Base-by-base conservation (phyloP, 75 land plant species). In the Adiantum capillusveneris region DNA sequence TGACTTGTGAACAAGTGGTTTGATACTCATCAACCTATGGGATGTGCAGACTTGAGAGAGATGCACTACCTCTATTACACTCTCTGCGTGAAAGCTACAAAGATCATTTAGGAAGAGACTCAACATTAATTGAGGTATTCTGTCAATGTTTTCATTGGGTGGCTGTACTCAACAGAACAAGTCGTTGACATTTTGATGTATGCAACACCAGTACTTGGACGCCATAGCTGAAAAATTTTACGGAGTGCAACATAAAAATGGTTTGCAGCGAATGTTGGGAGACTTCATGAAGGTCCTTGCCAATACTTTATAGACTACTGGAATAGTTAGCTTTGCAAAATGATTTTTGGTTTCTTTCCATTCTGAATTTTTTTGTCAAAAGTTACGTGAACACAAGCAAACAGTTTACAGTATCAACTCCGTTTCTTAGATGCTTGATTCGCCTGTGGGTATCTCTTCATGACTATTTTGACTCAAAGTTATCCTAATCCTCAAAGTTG, bases 31-130 rank as follows among this genome's bases (percentile, higher is more conserved):
- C n/a, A n/a, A n/a, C n/a, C n/a, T n/a, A n/a, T n/a, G n/a, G n/a
- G n/a, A n/a, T n/a, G n/a, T 31, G 19, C 76, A 93, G 98, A 58
- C 67, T 91, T 73, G 77, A 88, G 61, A 82, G 98, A 65, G 98
- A 93, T 72, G 98, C 98, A 7, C 74, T 88, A 63, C 96, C 98
- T 25, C 74, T 93, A 55, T 83, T 88, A 61, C 77, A 63, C 63
- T 82, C 85, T 62, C 69, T 93, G 56, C 73, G 80, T 48, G 75
- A 81, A 46, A 80, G 70, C 44, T 93, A 79, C 61, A 85, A 79
- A 68, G 44, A 84, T 22, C 81, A 84, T 62, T 68, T 85, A 49
- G 83, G 82, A 0, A 77, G 96, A 26, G 98, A 93, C 41, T 60
- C 84, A 24, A 49, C 77, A 58, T 82, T 88, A 66, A 70, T 76